These are phyloP conservation scores for Barbarea vulgaris DNA, from an alignment of 345 rosid species.

Conservation along the genomic window DNA sequence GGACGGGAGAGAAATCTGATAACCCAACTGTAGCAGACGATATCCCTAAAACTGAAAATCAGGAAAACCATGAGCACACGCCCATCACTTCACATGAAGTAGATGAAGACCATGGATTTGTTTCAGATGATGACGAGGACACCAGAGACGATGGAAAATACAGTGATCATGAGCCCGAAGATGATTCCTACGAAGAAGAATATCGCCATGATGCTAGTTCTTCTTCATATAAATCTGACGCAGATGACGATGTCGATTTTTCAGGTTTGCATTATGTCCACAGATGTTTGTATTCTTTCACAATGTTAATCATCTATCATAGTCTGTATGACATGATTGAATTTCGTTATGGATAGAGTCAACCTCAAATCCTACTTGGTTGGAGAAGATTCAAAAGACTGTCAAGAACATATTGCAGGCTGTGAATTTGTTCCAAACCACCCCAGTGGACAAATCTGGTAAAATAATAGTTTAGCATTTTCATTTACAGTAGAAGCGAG, in stretches of 20 bases:
- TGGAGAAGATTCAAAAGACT: conserved; percentile 76
- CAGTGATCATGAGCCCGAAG: conserved; percentile 61
- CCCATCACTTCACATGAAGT: conserved; percentile 49
- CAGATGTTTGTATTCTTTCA: background rate
- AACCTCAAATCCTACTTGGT: conserved; percentile 65
- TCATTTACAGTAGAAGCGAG: background rate
- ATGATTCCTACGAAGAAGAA: conserved; percentile 57
- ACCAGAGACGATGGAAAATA: conserved; percentile 49
- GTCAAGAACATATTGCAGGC: conserved; percentile 62
- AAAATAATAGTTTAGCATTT: conserved; percentile 10
- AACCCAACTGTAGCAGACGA: conserved; percentile 47
- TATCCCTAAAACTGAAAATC: conserved; percentile 40
- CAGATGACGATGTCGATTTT: conserved; percentile 55
- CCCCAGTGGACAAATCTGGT: conserved; percentile 84
- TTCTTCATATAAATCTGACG: conserved; percentile 59
- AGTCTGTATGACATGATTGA: conserved; percentile 18
- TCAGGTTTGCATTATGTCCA: conserved; percentile 55
- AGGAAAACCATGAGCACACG: conserved; percentile 54
- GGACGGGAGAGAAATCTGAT: conserved; percentile 81
- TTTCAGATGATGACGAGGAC: conserved; percentile 72
- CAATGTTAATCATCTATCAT: conserved; percentile 3
- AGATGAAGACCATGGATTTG: conserved; percentile 65
- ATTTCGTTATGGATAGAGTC: conserved; percentile 45
- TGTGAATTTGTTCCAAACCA: conserved; percentile 69
- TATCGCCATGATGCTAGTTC: conserved; percentile 52